Percentiles rank a stretch among this genome's conserved stretches.
phyloP scores from a whole-genome alignment of 257 asterid species.

The Fraxinus quadrangulata region DNA sequence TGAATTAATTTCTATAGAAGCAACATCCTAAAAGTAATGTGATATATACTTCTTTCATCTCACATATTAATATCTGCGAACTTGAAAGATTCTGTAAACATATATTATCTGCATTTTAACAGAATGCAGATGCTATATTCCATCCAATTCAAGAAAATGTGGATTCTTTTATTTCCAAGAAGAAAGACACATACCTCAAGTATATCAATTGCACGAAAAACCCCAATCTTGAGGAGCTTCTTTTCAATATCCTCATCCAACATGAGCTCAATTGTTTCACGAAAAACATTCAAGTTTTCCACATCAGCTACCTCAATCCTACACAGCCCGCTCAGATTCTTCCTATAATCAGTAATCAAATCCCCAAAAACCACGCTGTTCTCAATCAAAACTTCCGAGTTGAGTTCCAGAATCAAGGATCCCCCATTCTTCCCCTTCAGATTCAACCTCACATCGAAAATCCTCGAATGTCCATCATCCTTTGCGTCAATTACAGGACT shows the following conservation, averaged over 20 bases:
- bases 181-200: constrained; percentile 62
- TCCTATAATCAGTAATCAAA: constrained; percentile 58
- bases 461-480: constrained; percentile 33
- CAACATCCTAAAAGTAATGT: constrained; percentile 13
- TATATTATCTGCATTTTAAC: neutral
- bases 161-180: neutral
- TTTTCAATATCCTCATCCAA: constrained; percentile 69
- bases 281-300: constrained; percentile 69
- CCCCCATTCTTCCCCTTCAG: constrained; percentile 70
- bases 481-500: constrained; percentile 4
- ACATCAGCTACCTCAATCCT: constrained; percentile 92
- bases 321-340: constrained; percentile 61
- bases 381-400: constrained; percentile 65
- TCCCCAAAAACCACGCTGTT: constrained; percentile 74
- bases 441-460: constrained; percentile 76
- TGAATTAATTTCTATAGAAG: neutral
- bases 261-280: constrained; percentile 82
- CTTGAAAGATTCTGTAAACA: neutral
- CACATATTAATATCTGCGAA: constrained; percentile 14
- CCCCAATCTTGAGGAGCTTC: constrained; percentile 69
- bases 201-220: constrained; percentile 63
- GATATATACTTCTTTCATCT: constrained; percentile 10
- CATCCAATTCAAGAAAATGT: neutral
- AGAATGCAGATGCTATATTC: neutral
- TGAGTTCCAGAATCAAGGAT: constrained; percentile 71